Percentiles rank a stretch among this genome's conserved stretches.
Evolutionary conservation across 805 yeast genomes (phyloP).

Genomic region (Lipomyces starkeyi): DNA sequence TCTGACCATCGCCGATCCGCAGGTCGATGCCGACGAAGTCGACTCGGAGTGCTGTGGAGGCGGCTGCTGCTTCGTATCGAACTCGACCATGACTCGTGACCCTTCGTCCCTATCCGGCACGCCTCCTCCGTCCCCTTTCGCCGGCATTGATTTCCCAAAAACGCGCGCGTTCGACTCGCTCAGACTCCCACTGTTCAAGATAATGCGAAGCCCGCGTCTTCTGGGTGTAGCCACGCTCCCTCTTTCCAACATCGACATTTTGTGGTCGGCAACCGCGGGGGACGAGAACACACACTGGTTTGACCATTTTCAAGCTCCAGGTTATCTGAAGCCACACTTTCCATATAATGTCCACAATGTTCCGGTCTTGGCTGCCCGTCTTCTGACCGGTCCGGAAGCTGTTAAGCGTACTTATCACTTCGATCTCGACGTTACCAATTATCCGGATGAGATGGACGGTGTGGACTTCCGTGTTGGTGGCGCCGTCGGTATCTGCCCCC

Average conservation of each 20-base stretch:
- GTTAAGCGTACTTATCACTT: constrained; percentile 41
- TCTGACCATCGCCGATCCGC: constrained; percentile 9
- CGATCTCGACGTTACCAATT: constrained; percentile 40
- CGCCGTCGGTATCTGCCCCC: constrained; percentile 42
- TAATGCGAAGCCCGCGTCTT: constrained; percentile 10
- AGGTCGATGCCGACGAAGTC: neutral
- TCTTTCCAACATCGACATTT: constrained; percentile 10
- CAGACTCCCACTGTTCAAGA: constrained; percentile 22
- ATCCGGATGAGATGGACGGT: constrained; percentile 40
- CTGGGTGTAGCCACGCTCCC: constrained; percentile 5
- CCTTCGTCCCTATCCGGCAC: constrained; percentile 4
- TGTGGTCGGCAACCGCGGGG: neutral
- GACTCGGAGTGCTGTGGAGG: constrained; percentile 20
- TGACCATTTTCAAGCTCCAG: constrained; percentile 28
- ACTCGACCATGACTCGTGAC: neutral
- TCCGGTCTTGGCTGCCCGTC: constrained; percentile 38
- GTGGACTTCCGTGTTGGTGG: constrained; percentile 43
- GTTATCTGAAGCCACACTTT: constrained; percentile 39
- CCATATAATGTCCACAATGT: constrained; percentile 39
- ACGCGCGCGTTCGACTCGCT: constrained; percentile 31
- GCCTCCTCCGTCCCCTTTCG: constrained; percentile 10
- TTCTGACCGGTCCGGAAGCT: constrained; percentile 38
- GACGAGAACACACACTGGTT: neutral
- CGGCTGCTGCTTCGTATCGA: constrained; percentile 1
- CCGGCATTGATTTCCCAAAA: constrained; percentile 12